Conservation (phyloP, 2,329 filamentous ascomycete species). For the Trichophyton benhamiae region DNA sequence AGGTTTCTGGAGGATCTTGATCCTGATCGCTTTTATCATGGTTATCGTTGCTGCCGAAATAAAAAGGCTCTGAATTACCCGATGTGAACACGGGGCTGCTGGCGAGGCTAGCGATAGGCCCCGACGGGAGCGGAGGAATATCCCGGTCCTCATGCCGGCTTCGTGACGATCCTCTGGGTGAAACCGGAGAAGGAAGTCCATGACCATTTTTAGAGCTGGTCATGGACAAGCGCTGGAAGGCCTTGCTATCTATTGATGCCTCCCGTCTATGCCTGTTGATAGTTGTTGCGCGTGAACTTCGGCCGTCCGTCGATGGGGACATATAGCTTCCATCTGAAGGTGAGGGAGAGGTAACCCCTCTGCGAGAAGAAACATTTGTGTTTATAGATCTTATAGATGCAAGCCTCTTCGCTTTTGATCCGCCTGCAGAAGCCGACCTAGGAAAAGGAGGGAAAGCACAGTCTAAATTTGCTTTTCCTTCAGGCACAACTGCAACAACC, state of each 20-base stretch:
- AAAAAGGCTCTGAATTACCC: constrained; percentile 3
- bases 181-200: constrained; percentile 5
- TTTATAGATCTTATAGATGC: background rate
- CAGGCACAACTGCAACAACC: constrained; percentile 24
- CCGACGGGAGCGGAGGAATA: constrained; percentile 13
- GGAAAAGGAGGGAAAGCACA: constrained; percentile 45
- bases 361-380: constrained; percentile 1
- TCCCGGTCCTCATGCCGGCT: constrained; percentile 10
- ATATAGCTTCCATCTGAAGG: background rate
- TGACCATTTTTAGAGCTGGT: constrained; percentile 12
- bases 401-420: constrained; percentile 6
- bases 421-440: constrained; percentile 23
- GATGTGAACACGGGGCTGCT: constrained; percentile 8
- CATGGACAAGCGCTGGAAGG: constrained; percentile 10
- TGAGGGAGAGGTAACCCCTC: background rate
- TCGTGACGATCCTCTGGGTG: constrained; percentile 3
- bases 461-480: constrained; percentile 34
- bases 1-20: background rate
- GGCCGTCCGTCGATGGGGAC: background rate
- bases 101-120: constrained; percentile 10
- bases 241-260: constrained; percentile 14
- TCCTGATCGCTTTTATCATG: background rate
- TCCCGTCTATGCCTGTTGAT: constrained; percentile 12
- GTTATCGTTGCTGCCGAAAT: background rate
- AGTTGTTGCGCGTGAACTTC: background rate